Base-by-base conservation (phyloP, 2,329 filamentous ascomycete genomes). In the Nothophoma quercina region DNA sequence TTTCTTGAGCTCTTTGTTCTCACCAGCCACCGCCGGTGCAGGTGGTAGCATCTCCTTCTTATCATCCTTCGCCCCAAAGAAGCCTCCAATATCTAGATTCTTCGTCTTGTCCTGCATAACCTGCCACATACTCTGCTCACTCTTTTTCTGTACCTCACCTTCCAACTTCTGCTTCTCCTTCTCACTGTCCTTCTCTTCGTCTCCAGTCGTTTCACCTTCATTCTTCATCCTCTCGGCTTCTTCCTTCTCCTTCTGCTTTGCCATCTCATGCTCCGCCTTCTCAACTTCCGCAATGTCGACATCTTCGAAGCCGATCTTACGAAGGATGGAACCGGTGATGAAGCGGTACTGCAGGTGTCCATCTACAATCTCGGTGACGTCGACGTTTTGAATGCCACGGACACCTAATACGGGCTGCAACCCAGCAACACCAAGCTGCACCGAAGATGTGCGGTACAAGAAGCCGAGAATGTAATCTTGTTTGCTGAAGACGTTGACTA, bases 391-490 rank as follows among this genome's bases (percentile, higher is more conserved):
- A 0, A 95, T 81, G 2, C 88, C 88, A 5, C 84, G 81, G 13
- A 93, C 84, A 7, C 81, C 83, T 51, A 85, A 75, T 19, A 96
- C 84, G 25, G 85, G 81, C 69, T 96, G 89, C 1, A 98, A 78
- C 0, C 93, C 93, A 0, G 92, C 92, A 33, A 96, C 85, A 3
- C 93, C 93, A 32, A 90, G 83, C 59, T 95, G 88, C 22, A 96
- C 83, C 52, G 88, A 92, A 32, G 89, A 91, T 2, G 91, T 88
- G 35, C 93, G 86, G 72, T 97, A 96, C 15, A 96, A 79, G 69
- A 96, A 93, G 1, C 86, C 92, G 1, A 97, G 85, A 25, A 97
- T 86, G 66, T 91, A 90, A 73, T 97, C 93, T 55, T 95, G 93
- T 44, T 88, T 86, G 1, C 90, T 93, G 75, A 88, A 96, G 7